Conservation (phyloP, 2,329 filamentous ascomycete species). For the Verticillium nubilum region DNA sequence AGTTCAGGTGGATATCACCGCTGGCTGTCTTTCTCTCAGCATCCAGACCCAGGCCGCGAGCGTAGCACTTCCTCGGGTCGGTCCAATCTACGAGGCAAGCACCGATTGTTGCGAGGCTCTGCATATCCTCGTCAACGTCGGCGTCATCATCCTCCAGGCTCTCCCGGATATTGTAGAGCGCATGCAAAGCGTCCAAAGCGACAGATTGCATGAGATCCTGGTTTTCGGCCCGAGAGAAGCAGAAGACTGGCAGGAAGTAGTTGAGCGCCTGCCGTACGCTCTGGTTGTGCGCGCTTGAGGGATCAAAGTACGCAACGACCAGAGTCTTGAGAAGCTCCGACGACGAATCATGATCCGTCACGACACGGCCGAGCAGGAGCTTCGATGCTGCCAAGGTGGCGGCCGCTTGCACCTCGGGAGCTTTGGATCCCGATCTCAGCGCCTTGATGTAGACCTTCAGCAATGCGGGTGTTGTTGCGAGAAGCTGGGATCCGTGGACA, state of each 20-base stretch:
- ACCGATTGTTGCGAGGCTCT: constrained; percentile 70
- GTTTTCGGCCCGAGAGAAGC: constrained; percentile 77
- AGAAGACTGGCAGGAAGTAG: constrained; percentile 94
- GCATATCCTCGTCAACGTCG: constrained; percentile 72
- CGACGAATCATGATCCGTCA: constrained; percentile 62
- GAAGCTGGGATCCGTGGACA: constrained; percentile 76
- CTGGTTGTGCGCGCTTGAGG: constrained; percentile 73
- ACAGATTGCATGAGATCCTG: constrained; percentile 75
- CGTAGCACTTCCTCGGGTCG: constrained; percentile 75
- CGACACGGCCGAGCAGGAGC: constrained; percentile 73
- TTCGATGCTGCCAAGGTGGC: constrained; percentile 81
- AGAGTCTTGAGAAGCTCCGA: constrained; percentile 78
- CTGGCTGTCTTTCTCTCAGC: constrained; percentile 60
- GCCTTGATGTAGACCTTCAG: constrained; percentile 83
- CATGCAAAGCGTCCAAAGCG: constrained; percentile 67
- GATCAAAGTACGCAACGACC: constrained; percentile 84
- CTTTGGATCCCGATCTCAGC: constrained; percentile 64
- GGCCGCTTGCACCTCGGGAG: constrained; percentile 71
- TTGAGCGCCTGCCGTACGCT: constrained; percentile 79
- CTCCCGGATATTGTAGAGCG: constrained; percentile 67
- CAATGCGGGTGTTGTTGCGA: constrained; percentile 61
- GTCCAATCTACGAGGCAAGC: constrained; percentile 92
- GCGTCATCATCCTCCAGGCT: constrained; percentile 70
- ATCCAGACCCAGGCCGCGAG: constrained; percentile 42
- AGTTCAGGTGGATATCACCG: constrained; percentile 72